phyloP scores from a whole-genome alignment of 768 basidiomycete species.

The Tubosaeta sp. region DNA sequence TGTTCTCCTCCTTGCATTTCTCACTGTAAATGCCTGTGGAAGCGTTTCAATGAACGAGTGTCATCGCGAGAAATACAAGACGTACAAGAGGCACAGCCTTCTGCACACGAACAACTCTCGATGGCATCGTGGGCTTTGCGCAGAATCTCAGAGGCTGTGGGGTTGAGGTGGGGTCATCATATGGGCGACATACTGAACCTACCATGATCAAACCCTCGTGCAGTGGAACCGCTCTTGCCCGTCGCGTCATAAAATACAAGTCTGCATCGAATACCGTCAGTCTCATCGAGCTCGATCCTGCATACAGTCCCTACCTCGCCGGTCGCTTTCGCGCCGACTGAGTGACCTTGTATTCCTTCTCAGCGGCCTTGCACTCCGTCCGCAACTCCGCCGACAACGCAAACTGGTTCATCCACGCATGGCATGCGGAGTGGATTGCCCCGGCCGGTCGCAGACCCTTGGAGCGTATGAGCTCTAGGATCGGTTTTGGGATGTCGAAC shows the following conservation, averaged over 20 bases:
- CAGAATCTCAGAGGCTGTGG: constrained; percentile 53
- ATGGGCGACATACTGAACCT: neutral
- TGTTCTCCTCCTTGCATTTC: constrained; percentile 65
- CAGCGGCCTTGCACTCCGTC: constrained; percentile 79
- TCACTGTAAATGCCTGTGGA: constrained; percentile 60
- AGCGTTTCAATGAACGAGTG: neutral
- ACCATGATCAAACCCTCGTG: constrained; percentile 84
- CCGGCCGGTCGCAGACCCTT: constrained; percentile 67
- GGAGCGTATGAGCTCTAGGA: constrained; percentile 48
- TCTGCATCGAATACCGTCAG: constrained; percentile 31
- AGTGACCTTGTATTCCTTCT: constrained; percentile 62
- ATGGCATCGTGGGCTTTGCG: constrained; percentile 53
- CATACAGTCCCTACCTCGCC: constrained; percentile 30
- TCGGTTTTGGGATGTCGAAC: constrained; percentile 63
- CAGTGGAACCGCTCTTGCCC: constrained; percentile 67
- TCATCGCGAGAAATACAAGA: neutral
- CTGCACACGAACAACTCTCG: constrained; percentile 57
- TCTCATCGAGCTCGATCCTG: neutral
- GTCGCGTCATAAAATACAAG: constrained; percentile 77
- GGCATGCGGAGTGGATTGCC: constrained; percentile 81
- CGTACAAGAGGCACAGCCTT: constrained; percentile 71
- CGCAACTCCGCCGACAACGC: constrained; percentile 61
- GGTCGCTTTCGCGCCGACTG: constrained; percentile 61
- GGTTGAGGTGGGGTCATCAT: neutral
- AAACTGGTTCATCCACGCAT: constrained; percentile 79